Evolutionary conservation across 495 filamentous ascomycete genomes (phyloP).

Genomic region (Aspergillus biplanus): DNA sequence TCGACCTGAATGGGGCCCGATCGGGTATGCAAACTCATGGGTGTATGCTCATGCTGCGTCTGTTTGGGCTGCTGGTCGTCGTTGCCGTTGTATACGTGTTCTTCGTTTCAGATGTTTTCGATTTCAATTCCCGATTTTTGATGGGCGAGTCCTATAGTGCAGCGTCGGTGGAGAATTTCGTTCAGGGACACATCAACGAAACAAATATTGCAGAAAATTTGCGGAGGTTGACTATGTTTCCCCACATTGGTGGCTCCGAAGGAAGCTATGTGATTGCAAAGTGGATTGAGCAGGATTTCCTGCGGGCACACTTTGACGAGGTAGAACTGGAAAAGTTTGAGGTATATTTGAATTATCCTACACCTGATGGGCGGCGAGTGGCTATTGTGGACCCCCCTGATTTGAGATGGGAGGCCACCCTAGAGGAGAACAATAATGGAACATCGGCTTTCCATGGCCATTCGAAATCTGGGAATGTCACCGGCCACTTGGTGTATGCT

Average conservation of each 20-base stretch:
- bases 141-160: conserved; percentile 53
- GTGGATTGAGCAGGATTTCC: conserved; percentile 77
- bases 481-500: conserved; percentile 91
- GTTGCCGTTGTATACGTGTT: conserved; percentile 77
- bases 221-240: conserved; percentile 71
- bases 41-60: conserved; percentile 67
- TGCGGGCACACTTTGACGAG: conserved; percentile 68
- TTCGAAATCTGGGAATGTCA: conserved; percentile 84
- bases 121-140: conserved; percentile 46
- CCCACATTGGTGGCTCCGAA: conserved; percentile 89
- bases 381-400: conserved; percentile 76
- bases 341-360: conserved; percentile 93
- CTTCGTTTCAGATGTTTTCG: conserved; percentile 81
- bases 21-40: conserved; percentile 39
- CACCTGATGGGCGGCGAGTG: conserved; percentile 72
- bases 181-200: conserved; percentile 69
- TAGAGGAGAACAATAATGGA: conserved; percentile 76
- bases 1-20: conserved; percentile 36
- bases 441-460: conserved; percentile 84
- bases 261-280: conserved; percentile 82
- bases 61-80: conserved; percentile 75
- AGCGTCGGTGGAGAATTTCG: conserved; percentile 68
- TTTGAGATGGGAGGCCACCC: conserved; percentile 74
- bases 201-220: conserved; percentile 71
- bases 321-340: conserved; percentile 75